A percentile compares a stretch with the other conserved stretches of the same genome.
These are phyloP conservation scores for Suillus plorans DNA, from an alignment of 768 basidiomycete species.

Conservation along the genomic window DNA sequence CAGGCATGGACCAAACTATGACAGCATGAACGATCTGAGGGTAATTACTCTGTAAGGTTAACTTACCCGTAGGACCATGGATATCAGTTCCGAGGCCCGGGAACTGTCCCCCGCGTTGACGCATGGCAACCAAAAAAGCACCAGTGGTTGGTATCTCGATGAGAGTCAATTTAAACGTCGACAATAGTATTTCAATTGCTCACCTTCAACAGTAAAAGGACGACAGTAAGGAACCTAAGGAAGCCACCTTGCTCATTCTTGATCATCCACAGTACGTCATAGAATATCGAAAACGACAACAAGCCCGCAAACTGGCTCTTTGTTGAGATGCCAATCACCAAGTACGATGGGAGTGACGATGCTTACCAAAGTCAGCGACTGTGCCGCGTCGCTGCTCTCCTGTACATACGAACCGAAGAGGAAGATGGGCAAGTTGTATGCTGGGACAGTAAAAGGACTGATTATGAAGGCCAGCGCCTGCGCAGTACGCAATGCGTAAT, in stretches of 20 bases:
- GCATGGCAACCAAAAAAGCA: slow-evolving; percentile 49
- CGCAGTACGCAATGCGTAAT: neutral
- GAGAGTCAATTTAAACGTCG: neutral
- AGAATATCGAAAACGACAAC: slow-evolving; percentile 57
- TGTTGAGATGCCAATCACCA: neutral
- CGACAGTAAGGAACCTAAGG: slow-evolving; percentile 51
- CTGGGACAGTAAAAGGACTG: slow-evolving; percentile 54
- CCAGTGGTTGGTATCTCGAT: slow-evolving; percentile 60
- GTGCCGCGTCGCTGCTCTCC: slow-evolving; percentile 62
- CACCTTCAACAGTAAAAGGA: slow-evolving; percentile 63
- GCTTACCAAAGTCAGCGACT: slow-evolving; percentile 64
- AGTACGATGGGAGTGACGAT: neutral
- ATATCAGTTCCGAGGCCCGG: slow-evolving; percentile 50
- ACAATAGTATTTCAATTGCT: neutral
- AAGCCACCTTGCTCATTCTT: slow-evolving; percentile 55
- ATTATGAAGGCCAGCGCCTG: slow-evolving; percentile 64
- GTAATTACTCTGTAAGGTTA: neutral
- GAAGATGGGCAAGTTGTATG: slow-evolving; percentile 82
- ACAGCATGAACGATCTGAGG: neutral
- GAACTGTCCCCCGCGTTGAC: slow-evolving; percentile 58
- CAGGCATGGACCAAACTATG: slow-evolving; percentile 80
- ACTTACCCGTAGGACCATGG: slow-evolving; percentile 56
- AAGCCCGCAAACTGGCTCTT: slow-evolving; percentile 61
- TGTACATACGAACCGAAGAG: slow-evolving; percentile 75
- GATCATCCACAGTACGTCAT: slow-evolving; percentile 72